These are phyloP conservation scores for Incumbomyces delicatus DNA, from an alignment of 2,329 filamentous ascomycete genomes.

Conservation along the genomic window DNA sequence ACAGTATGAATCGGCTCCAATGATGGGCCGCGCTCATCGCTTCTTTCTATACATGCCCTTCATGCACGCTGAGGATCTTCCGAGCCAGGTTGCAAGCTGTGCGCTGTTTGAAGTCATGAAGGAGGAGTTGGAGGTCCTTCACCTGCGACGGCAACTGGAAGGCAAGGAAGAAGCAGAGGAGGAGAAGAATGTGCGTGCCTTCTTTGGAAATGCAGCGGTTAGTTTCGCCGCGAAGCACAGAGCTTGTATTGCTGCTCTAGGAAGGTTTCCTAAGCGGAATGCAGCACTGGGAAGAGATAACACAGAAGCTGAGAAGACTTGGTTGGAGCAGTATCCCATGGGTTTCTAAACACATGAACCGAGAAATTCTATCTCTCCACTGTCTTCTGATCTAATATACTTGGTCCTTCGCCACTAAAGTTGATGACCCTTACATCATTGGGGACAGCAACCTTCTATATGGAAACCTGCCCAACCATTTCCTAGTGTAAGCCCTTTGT, in stretches of 20 bases:
- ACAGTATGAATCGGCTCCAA: background rate
- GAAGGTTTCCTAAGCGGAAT: conserved; percentile 23
- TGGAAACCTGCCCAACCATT: too few relatives aligned
- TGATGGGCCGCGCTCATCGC: conserved; percentile 10
- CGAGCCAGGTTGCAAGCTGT: conserved; percentile 24
- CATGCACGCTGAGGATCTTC: conserved; percentile 28
- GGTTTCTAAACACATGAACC: conserved; percentile 8
- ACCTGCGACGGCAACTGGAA: conserved; percentile 13
- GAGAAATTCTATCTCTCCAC: too few relatives aligned
- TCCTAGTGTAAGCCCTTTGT: too few relatives aligned
- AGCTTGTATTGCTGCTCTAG: conserved; percentile 18
- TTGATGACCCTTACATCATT: too few relatives aligned
- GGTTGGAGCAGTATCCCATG: conserved; percentile 12
- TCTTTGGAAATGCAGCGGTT: conserved; percentile 9
- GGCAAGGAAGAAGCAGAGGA: conserved; percentile 8
- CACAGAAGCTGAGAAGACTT: conserved; percentile 13
- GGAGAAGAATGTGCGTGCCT: background rate
- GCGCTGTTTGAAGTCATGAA: conserved; percentile 19
- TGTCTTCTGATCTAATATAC: too few relatives aligned
- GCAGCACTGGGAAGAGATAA: conserved; percentile 16
- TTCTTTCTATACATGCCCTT: conserved; percentile 29
- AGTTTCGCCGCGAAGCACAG: conserved; percentile 17
- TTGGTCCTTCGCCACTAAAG: too few relatives aligned
- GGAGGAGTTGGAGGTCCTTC: conserved; percentile 12
- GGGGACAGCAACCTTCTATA: too few relatives aligned